These are phyloP conservation scores for Choiromyces venosus DNA, from an alignment of 495 filamentous ascomycete genomes.

Conservation along the genomic window DNA sequence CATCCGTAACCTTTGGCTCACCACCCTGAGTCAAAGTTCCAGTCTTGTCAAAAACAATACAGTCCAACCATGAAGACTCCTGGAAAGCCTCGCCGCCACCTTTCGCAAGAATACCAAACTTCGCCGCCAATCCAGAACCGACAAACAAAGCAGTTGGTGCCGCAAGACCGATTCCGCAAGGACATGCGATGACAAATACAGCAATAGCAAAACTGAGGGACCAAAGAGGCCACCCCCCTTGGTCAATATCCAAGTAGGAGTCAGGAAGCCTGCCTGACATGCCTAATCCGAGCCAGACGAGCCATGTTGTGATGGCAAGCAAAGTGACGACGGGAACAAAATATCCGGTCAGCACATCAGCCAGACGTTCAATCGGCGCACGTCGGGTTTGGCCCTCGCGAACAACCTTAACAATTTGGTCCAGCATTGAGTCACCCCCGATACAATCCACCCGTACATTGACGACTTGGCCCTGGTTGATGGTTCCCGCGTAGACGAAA, in stretches of 20 bases:
- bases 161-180: slow-evolving; percentile 85
- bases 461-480: slow-evolving; percentile 72
- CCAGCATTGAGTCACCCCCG: slow-evolving; percentile 78
- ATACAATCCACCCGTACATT: slow-evolving; percentile 63
- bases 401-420: slow-evolving; percentile 83
- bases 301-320: slow-evolving; percentile 73
- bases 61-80: slow-evolving; percentile 78
- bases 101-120: slow-evolving; percentile 83
- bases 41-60: slow-evolving; percentile 93
- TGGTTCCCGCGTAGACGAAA: slow-evolving; percentile 73
- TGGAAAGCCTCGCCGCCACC: slow-evolving; percentile 96
- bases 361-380: slow-evolving; percentile 79
- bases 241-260: slow-evolving; percentile 59
- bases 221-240: slow-evolving; percentile 80
- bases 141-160: slow-evolving; percentile 93
- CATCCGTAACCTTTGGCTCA: slow-evolving; percentile 70
- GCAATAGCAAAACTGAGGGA: slow-evolving; percentile 87
- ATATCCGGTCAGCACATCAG: slow-evolving; percentile 76
- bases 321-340: slow-evolving; percentile 84
- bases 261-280: slow-evolving; percentile 59
- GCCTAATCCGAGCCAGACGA: slow-evolving; percentile 76
- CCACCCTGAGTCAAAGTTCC: slow-evolving; percentile 85
- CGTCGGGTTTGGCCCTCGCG: slow-evolving; percentile 84
- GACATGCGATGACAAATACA: slow-evolving; percentile 92
- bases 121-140: slow-evolving; percentile 79